Conservation (phyloP, 495 filamentous ascomycete species). For the Amniculicola lignicola region DNA sequence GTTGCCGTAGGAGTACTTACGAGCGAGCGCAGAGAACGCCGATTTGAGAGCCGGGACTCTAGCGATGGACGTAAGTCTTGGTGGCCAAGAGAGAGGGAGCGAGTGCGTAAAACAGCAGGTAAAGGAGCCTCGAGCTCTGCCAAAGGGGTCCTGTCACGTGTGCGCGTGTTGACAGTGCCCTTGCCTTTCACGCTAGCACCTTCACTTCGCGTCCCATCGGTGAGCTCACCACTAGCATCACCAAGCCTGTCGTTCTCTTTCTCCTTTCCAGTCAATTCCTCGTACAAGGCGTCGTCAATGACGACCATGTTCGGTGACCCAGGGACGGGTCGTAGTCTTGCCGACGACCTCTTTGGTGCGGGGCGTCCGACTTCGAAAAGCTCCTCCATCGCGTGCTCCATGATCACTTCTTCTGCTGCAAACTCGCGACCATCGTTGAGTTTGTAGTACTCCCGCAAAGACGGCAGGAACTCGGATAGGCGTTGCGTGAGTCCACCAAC, state of each 20-base stretch:
- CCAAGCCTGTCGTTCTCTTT: neutral
- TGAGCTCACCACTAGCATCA: neutral
- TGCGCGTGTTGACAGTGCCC: neutral
- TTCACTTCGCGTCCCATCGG: neutral
- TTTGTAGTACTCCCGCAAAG: conserved; percentile 27
- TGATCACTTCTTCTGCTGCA: conserved; percentile 27
- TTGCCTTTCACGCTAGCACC: neutral
- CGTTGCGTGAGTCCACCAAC: conserved; percentile 40
- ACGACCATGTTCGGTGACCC: conserved; percentile 28
- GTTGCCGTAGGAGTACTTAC: conserved; percentile 18
- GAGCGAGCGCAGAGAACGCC: conserved; percentile 19
- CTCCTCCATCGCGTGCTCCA: conserved; percentile 33
- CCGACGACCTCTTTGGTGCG: conserved; percentile 22
- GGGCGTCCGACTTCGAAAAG: conserved; percentile 32
- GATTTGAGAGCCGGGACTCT: conserved; percentile 17
- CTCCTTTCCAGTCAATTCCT: conserved; percentile 28
- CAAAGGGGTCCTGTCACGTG: conserved; percentile 21
- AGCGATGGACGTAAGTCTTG: conserved; percentile 12
- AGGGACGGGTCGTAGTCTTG: conserved; percentile 28
- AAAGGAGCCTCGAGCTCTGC: conserved; percentile 31
- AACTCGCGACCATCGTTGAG: conserved; percentile 15
- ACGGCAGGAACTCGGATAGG: conserved; percentile 39
- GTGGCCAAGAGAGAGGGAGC: conserved; percentile 21
- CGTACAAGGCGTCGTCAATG: conserved; percentile 27
- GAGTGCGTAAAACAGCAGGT: conserved; percentile 23